These are phyloP conservation scores for Mycena polygramma DNA, from an alignment of 768 basidiomycete genomes.

Conservation along the genomic window DNA sequence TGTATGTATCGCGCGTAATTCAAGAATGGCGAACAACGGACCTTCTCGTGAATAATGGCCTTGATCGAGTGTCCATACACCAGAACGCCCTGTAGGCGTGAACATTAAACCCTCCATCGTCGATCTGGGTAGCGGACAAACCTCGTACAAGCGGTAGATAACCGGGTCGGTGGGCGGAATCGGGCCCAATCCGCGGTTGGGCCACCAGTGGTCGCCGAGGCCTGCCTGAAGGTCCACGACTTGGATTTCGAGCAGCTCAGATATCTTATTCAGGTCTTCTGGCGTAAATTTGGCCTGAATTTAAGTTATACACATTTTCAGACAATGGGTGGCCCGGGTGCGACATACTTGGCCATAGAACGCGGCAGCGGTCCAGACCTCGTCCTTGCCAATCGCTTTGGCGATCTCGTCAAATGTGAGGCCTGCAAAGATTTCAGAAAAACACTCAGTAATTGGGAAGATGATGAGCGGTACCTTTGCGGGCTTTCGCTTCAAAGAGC, in stretches of 20 bases:
- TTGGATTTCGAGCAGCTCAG: conserved; percentile 63
- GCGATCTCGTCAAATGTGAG: conserved; percentile 80
- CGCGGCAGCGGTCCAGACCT: conserved; percentile 86
- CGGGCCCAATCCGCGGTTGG: conserved; percentile 78
- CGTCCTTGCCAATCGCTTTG: conserved; percentile 75
- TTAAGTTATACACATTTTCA: too few relatives aligned
- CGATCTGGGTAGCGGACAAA: too few relatives aligned
- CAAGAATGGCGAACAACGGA: conserved; percentile 34
- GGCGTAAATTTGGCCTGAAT: conserved; percentile 80
- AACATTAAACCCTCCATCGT: too few relatives aligned
- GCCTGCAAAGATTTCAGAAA: conserved; percentile 50
- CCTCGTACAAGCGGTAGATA: conserved; percentile 87
- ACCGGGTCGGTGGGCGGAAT: conserved; percentile 84
- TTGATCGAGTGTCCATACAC: conserved; percentile 88
- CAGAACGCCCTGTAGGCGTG: conserved; percentile 64
- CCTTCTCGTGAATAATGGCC: conserved; percentile 86
- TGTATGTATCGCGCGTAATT: neutral
- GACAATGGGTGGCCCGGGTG: too few relatives aligned
- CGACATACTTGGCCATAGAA: conserved; percentile 83
- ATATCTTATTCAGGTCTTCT: conserved; percentile 70
- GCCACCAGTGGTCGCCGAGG: conserved; percentile 81
- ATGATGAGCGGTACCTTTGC: conserved; percentile 59
- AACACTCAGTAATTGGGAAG: neutral
- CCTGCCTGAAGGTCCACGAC: conserved; percentile 54
- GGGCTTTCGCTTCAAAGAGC: conserved; percentile 76